These are phyloP conservation scores for Cerrena zonata DNA, from an alignment of 1,284 basidiomycete genomes.

Conservation along the genomic window DNA sequence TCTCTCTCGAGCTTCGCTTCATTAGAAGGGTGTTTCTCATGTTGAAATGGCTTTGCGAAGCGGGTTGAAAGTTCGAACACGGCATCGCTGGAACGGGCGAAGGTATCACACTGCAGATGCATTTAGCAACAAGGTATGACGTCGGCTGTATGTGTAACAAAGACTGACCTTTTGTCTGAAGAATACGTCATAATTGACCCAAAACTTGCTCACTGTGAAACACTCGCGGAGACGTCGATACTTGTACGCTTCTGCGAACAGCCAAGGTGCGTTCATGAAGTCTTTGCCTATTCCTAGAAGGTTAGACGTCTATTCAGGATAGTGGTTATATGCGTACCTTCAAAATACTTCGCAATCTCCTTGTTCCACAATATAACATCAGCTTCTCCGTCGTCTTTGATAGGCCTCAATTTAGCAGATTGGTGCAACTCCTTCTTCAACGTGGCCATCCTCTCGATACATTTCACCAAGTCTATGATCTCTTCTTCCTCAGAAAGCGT, in stretches of 20 bases:
- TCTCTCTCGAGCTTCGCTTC: conserved; percentile 70
- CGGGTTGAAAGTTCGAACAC: conserved; percentile 93
- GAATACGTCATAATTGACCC: conserved; percentile 86
- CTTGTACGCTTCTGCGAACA: conserved; percentile 97
- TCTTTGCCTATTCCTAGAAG: conserved; percentile 61
- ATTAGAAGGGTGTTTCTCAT: conserved; percentile 49
- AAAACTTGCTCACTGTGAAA: conserved; percentile 89
- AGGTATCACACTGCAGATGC: conserved; percentile 77
- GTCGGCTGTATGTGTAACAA: neutral
- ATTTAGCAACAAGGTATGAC: neutral
- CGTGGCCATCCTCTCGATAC: conserved; percentile 81
- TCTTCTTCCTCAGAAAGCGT: conserved; percentile 80
- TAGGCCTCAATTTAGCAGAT: conserved; percentile 77
- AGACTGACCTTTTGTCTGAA: conserved; percentile 76
- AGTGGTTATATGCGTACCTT: conserved; percentile 44
- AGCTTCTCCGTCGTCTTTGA: conserved; percentile 88
- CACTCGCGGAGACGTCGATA: conserved; percentile 93
- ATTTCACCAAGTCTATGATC: conserved; percentile 80
- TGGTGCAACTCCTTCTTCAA: conserved; percentile 79
- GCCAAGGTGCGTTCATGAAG: conserved; percentile 94
- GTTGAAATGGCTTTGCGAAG: conserved; percentile 81
- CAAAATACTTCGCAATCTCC: conserved; percentile 88
- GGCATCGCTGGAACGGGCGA: conserved; percentile 86
- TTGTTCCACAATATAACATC: conserved; percentile 98
- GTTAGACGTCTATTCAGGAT: neutral